A percentile compares a stretch with the other conserved stretches of the same genome.
phyloP scores from a whole-genome alignment of 768 basidiomycete species.

The Panaeolus papilionaceus region DNA sequence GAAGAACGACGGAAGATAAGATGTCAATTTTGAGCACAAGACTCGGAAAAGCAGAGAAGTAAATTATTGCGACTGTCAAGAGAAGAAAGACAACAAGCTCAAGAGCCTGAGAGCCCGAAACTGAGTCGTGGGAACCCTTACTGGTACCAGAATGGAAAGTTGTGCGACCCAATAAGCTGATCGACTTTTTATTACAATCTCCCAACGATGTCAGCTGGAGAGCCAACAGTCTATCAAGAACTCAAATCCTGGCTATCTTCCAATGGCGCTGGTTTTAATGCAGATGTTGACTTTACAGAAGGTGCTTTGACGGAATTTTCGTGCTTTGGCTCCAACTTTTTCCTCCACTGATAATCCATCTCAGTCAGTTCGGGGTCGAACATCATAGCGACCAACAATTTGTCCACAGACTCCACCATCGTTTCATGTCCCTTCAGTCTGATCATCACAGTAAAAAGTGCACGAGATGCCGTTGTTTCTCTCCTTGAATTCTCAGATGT shows the following conservation, averaged over 20 bases:
- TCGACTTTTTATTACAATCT: constrained; percentile 8
- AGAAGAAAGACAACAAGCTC: background rate
- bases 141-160: background rate
- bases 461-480: constrained; percentile 48
- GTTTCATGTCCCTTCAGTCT: constrained; percentile 74
- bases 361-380: constrained; percentile 51
- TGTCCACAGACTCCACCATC: constrained; percentile 58
- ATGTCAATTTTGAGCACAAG: background rate
- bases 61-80: background rate
- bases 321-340: constrained; percentile 2
- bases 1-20: background rate
- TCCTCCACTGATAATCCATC: constrained; percentile 14
- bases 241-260: constrained; percentile 58
- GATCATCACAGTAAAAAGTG: constrained; percentile 61
- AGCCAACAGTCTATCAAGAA: constrained; percentile 24
- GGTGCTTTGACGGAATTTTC: constrained; percentile 42
- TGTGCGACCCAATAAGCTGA: background rate
- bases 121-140: background rate
- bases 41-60: background rate
- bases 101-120: background rate
- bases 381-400: constrained; percentile 53
- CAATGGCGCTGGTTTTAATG: constrained; percentile 59
- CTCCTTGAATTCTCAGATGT: constrained; percentile 39
- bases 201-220: constrained; percentile 24
- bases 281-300: constrained; percentile 47